Base-by-base conservation (phyloP, 495 filamentous ascomycete species). In the Apiosordaria backusii region DNA sequence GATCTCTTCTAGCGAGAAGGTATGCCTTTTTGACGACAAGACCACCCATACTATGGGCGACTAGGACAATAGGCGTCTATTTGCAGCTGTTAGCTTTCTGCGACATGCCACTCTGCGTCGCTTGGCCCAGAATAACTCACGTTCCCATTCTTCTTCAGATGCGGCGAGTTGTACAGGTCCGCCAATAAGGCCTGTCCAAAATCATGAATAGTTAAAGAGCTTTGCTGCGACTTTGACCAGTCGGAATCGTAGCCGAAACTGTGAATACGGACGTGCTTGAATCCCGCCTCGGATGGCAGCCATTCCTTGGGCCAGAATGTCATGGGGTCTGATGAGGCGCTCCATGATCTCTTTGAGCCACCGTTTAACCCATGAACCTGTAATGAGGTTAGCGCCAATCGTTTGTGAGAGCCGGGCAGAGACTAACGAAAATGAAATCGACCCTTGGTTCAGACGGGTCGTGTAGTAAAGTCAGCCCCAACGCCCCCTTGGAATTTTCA, bases 11-110 rank as follows among this genome's bases (percentile, higher is more conserved):
- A 2, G 70, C 71, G 3, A 73, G 24, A 3, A 73, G 62, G 57
- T 65, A 72, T 18, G 70, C 67, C 64, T 74, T 71, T 58, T 77
- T 77, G 22, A 72, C 69, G 7, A 75, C 74, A 0, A 77, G 57
- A 10, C 74, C 74, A 18, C 74, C 74, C 74, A 77, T 75, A 27
- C 67, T 70, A 60, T 77, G 74, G 21, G 63, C 73, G 21, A 77
- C 58, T 23, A 74, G 61, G 3, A 76, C 62, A 27, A 76, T 70
- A 3, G 66, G 55, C 0, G 68, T 72, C 67, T 67, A 4, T 26
- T n/a, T 54, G 9, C 16, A 45, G n/a, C n/a, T 45, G 9, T 45
- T 15, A 45, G 35, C 35, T 45, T n/a, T n/a, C n/a, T n/a, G n/a
- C n/a, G 16, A 16, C 27, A 19, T 21, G 23, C 15, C n/a, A 23